Evolutionary conservation across 768 basidiomycete species (phyloP).

Genomic region (Scleroderma citrinum): DNA sequence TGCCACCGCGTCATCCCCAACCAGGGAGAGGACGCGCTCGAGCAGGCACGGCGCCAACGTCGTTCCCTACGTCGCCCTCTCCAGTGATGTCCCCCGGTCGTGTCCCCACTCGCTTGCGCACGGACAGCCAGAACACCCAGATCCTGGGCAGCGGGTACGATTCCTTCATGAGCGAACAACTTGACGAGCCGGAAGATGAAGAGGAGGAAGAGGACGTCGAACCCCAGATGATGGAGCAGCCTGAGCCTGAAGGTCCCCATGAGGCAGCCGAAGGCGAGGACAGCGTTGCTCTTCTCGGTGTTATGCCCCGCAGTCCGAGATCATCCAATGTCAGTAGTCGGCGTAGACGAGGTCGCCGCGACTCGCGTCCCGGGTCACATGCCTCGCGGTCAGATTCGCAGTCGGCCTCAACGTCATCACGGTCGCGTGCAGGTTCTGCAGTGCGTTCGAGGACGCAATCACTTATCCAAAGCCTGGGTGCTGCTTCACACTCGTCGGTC

Average conservation of each 20-base stretch:
- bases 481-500: constrained; percentile 55
- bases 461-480: constrained; percentile 56
- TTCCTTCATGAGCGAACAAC: constrained; percentile 25
- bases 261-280: constrained; percentile 63
- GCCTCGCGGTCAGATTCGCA: constrained; percentile 18
- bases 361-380: constrained; percentile 34
- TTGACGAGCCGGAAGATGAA: constrained; percentile 22
- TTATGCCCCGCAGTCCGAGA: constrained; percentile 46
- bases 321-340: constrained; percentile 33
- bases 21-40: constrained; percentile 33
- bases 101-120: constrained; percentile 19
- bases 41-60: constrained; percentile 34
- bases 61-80: constrained; percentile 31
- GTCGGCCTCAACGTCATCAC: constrained; percentile 23
- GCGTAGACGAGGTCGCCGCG: constrained; percentile 26
- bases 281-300: constrained; percentile 49
- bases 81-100: constrained; percentile 28
- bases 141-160: constrained; percentile 24
- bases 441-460: constrained; percentile 64
- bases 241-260: constrained; percentile 47
- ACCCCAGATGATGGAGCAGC: constrained; percentile 34
- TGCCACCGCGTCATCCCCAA: constrained; percentile 44
- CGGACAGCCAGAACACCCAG: constrained; percentile 25
- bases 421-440: constrained; percentile 42
- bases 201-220: constrained; percentile 30